Evolutionary conservation across 2,329 filamentous ascomycete species (phyloP), one percentile per base, ranked within the genome.

Genomic region (Talaromyces funiculosus): DNA sequence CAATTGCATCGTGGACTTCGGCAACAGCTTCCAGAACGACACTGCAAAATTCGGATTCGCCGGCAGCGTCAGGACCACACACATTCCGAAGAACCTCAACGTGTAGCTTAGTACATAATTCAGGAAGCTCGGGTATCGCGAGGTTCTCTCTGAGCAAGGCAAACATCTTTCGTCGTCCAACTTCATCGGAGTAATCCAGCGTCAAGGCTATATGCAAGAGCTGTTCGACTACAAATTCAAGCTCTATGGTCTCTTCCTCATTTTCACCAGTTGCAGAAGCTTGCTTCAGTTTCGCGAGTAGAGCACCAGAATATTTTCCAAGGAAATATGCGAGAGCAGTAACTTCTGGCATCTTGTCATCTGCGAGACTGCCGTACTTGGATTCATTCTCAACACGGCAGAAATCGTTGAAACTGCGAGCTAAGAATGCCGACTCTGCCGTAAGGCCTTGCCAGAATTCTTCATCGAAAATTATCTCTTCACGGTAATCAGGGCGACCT

Each of bases 181-280:
- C 90, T 74, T 97, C 94, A 71, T 99, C 94, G n/a, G 90, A 92
- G 75, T 97, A 99, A 75, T 99, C 94, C 55, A 97, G 84, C 1
- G 90, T 95, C 62, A 92, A 82, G 4, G 91, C 90, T 70, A 99
- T 96, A 68, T 97, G 89, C 37, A 99, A 85, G 61, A 99, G 81
- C 71, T 99, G 95, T 72, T 97, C 92, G 40, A 97, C 90, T 64
- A 97, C 90, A 68, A 99, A 99, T 73, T 97, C 93, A 67, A 92
- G 88, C 72, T 97, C 92, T 6, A 92, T 87, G 0, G 89, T 89
- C 66, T 95, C 90, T 68, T 95, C 90, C 62, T 92, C 89, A 5
- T 90, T 89, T 22, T 85, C 84, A 80, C 86, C 68, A 79, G 82
- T 68, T 16, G 73, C 71, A 54, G 71, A 71, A 47, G 71, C 67